These are phyloP conservation scores for Amanita subjunquillea DNA, from an alignment of 768 basidiomycete genomes.

Conservation along the genomic window DNA sequence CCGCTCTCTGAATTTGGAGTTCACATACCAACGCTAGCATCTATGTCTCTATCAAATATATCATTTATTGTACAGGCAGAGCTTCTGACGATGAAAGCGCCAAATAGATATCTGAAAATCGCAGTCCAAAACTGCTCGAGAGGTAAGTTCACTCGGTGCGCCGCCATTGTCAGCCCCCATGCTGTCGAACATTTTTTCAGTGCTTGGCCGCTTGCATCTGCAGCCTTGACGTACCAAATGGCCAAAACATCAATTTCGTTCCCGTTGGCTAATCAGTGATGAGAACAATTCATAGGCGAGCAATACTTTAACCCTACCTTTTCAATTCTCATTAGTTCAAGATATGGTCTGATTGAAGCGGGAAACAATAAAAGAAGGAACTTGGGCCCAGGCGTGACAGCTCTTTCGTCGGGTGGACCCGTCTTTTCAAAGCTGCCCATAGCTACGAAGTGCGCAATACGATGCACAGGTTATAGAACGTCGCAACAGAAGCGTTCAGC, in stretches of 20 bases:
- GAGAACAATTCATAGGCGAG: neutral
- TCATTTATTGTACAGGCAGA: constrained; percentile 49
- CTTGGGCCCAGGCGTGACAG: constrained; percentile 11
- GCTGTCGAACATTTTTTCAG: constrained; percentile 13
- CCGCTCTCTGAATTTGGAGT: neutral
- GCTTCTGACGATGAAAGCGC: constrained; percentile 31
- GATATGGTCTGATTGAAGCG: constrained; percentile 24
- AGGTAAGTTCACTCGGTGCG: constrained; percentile 23
- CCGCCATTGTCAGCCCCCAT: constrained; percentile 44
- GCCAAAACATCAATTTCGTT: constrained; percentile 43
- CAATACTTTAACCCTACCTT: constrained; percentile 18
- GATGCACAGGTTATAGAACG: no score
- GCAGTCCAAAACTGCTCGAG: constrained; percentile 18
- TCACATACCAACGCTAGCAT: constrained; percentile 40
- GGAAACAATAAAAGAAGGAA: constrained; percentile 21
- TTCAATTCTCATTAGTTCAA: constrained; percentile 40
- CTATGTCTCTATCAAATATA: constrained; percentile 41
- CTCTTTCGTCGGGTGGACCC: constrained; percentile 13
- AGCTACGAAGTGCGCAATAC: no score
- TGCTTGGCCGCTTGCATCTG: no score
- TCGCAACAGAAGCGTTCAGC: no score
- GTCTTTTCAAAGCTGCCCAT: constrained; percentile 4
- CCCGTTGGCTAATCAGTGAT: constrained; percentile 30
- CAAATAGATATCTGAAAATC: constrained; percentile 24
- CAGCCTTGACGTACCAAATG: constrained; percentile 26